Evolutionary conservation across 139 green algal species (phyloP), one percentile per base, ranked within the genome.

Genomic region (Chlorella sp.): DNA sequence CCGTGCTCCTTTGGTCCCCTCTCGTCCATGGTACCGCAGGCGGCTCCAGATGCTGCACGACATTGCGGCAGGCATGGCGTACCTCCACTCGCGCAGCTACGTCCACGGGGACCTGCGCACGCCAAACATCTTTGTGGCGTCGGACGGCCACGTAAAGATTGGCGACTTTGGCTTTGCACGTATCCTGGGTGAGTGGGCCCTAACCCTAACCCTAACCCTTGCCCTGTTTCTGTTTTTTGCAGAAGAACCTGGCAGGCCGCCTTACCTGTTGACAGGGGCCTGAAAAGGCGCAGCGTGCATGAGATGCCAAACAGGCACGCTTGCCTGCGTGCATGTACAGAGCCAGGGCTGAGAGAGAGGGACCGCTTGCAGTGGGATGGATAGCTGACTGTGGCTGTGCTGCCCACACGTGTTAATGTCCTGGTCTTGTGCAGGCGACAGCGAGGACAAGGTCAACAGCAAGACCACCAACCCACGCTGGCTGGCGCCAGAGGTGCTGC

Each of bases 51-150:
- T 84, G 78, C 70, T 80, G 33, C 73, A 79, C 49, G 76, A 86
- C 51, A 73, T 88, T 2, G 79, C 83, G 1, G 77, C 83, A 1
- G 88, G 88, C 67, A 91, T 93, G 86, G 61, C 80, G 32, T 94
- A 91, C 72, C 83, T 96, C 70, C 91, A 96, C 76, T 42, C 17
- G 26, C 75, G 77, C 70, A 72, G 50, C 32, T 82, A 81, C 71
- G 65, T 83, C 67, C 81, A 86, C 49, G 77, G 81, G 31, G 77
- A 83, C 63, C 77, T 86, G 62, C 74, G 81, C 51, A 77, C 71
- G 6, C 77, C 81, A 35, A 83, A 86, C 62, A 69, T 86, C 31
- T 83, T 86, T 64, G 76, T 86, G 70, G 74, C 72, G 29, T 50
- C 67, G 27, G 75, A 86, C 71, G 73, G 77, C 31, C 75, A 78